A percentile compares a stretch with the other conserved stretches of the same genome.
These are phyloP conservation scores for Neurospora sp. DNA, from an alignment of 495 filamentous ascomycete species.

Conservation along the genomic window DNA sequence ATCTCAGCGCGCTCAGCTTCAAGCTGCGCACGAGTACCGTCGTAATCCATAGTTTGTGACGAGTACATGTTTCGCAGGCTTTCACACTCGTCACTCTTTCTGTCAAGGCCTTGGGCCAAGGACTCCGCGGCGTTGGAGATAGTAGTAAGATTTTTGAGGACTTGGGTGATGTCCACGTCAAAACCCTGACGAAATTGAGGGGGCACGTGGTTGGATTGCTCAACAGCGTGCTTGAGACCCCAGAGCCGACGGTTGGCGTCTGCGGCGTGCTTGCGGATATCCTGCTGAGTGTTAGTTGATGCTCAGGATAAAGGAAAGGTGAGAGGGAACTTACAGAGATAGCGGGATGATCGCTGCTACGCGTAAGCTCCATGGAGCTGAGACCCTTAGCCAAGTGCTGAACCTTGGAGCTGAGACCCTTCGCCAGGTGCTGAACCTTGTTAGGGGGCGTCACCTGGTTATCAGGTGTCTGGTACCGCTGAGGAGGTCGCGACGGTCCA, in stretches of 20 bases:
- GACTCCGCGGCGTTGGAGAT: not conserved
- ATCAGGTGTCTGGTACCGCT: not conserved
- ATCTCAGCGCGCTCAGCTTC: not conserved
- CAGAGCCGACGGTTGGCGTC: not conserved
- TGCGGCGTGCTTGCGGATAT: not conserved
- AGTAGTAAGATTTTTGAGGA: not conserved
- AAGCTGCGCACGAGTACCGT: not conserved
- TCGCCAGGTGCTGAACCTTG: accelerated
- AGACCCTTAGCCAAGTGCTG: not conserved
- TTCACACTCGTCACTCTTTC: not conserved
- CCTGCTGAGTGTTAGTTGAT: not conserved
- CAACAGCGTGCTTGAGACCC: not conserved
- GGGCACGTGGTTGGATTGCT: not conserved
- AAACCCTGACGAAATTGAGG: not conserved
- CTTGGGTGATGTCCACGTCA: not conserved
- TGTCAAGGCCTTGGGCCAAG: not conserved
- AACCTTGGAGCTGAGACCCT: not conserved
- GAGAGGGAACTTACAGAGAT: not conserved
- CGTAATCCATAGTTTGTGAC: not conserved
- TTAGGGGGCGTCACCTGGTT: not conserved
- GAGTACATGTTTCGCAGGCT: not conserved
- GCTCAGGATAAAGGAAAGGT: not conserved
- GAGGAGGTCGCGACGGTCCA: not conserved
- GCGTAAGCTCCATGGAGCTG: not conserved
- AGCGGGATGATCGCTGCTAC: not conserved